These are phyloP conservation scores for Xylariomycetidae sp. DNA, from an alignment of 2,329 filamentous ascomycete species.

Conservation along the genomic window DNA sequence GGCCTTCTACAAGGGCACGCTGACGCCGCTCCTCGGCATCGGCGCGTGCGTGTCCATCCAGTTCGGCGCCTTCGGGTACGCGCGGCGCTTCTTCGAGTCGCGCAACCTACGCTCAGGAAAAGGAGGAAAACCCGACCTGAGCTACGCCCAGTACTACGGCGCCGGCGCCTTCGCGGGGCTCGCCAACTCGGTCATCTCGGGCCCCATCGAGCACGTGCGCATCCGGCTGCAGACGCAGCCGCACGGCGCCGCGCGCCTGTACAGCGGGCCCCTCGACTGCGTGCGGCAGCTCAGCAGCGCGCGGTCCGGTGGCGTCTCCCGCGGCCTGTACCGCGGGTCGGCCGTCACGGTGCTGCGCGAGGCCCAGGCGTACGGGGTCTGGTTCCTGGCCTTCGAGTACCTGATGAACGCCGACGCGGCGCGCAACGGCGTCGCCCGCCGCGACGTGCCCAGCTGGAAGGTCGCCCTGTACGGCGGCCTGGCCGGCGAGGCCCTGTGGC, in stretches of 20 bases:
- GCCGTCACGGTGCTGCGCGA: conserved; percentile 83
- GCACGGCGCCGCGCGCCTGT: conserved; percentile 74
- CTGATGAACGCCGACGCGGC: conserved; percentile 87
- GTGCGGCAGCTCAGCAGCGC: conserved; percentile 71
- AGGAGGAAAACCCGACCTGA: conserved; percentile 63
- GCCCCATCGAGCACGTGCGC: conserved; percentile 93
- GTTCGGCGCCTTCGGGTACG: conserved; percentile 94
- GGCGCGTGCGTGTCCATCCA: conserved; percentile 98
- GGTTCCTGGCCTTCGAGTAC: conserved; percentile 94
- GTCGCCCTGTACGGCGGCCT: conserved; percentile 89
- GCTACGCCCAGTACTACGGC: conserved; percentile 82
- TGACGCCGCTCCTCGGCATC: conserved; percentile 92
- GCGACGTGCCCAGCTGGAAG: conserved; percentile 77
- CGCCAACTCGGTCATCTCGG: conserved; percentile 82
- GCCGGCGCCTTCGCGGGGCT: conserved; percentile 90
- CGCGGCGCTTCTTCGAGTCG: conserved; percentile 78
- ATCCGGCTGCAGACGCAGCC: conserved; percentile 96
- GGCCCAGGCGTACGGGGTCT: conserved; percentile 89
- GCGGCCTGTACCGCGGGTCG: conserved; percentile 81
- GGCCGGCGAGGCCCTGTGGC: conserved; percentile 90
- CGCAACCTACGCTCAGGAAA: conserved; percentile 64
- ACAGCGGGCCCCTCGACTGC: conserved; percentile 83
- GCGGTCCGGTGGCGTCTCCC: conserved; percentile 54
- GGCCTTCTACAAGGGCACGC: conserved; percentile 94
- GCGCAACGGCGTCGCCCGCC: conserved; percentile 70